Base-by-base conservation (phyloP, 2,329 filamentous ascomycete genomes). In the Didymella pomorum region DNA sequence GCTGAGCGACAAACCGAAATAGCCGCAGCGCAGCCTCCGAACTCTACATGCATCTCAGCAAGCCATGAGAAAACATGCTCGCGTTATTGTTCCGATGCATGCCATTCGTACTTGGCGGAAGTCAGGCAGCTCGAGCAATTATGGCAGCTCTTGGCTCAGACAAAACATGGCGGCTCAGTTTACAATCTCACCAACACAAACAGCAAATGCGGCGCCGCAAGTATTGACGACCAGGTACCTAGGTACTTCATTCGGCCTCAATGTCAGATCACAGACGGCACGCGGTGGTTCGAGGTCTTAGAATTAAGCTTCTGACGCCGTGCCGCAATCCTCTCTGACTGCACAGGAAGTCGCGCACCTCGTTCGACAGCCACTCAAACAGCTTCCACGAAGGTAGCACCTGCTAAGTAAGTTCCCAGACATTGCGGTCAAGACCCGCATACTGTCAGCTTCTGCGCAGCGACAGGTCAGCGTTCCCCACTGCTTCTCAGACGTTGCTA, bases 1-100 rank as follows among this genome's bases (percentile, higher is more conserved):
- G 56, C 50, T 58, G 56, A 49, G 56, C 39, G 44, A 44, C 56
- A 53, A 28, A 28, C 20, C n/a, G 21, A 50, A 52, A 44, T 49
- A 46, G 49, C 23, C 41, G 20, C 39, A 39, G 10, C 45, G 29
- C 39, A 50, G 45, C 39, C 25, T 46, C 45, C 26, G 25, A 33
- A 29, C 5, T n/a, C 7, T 26, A 35, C 41, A 25, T 33, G 20
- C 56, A 45, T 31, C 18, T 53, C 45, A 50, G 45, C 56, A 50
- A 53, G 50, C 56, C 56, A 53, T 43, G 18, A 26, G 23, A 21
- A 33, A 20, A 45, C 14, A 10, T 26, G 16, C 45, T 31, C 20
- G 45, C 26, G 29, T 4, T 25, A 25, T 25, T 25, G 23, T 4
- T 12, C 23, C 9, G 20, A 11, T 8, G 28, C 20, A 9, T 33